Evolutionary conservation across 2,329 filamentous ascomycete species (phyloP), one percentile per base, ranked within the genome.

Genomic region (Penicillium fuscoglaucum): DNA sequence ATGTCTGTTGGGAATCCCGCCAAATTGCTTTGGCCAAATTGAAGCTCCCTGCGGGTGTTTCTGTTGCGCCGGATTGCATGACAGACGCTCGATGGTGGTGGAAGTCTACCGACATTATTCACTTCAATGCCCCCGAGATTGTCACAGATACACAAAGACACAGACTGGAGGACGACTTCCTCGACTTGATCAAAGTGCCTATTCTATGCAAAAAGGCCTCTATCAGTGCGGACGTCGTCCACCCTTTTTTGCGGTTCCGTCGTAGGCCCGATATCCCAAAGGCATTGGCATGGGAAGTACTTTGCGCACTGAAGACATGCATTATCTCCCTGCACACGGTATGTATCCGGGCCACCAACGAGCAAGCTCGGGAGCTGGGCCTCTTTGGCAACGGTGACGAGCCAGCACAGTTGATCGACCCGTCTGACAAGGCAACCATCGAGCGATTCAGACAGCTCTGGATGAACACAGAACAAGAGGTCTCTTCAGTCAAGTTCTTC

Each of bases 211-310:
- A 52, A 29, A 52, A 46, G 29, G 21, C 46, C 24, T 57, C 54
- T 6, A n/a, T 57, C 13, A 57, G 40, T 31, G 54, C 54, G 4
- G 54, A 57, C 5, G 3, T 57, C 2, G 15, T 57, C 15, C 54
- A 52, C 24, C 54, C 54, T 21, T 57, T 56, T 13, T n/a, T 56
- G 15, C 54, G 47, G 10, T 52, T 56, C 40, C 54, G 41, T 21
- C 13, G 6, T 13, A n/a, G 13, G 12, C 6, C 9, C 3, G 33
- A 39, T n/a, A 28, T 55, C 6, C 3, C 37, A 10, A 8, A n/a
- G 3, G 19, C 19, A 1, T 15, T 33, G 19, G 19, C 33, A 28
- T 55, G 53, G 53, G 29, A 28, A 10, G 26, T 29, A 5, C 13
- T 57, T 44, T 8, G 10, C 13, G n/a, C 26, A 31, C 4, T 29